These are phyloP conservation scores for Erysimum cheiri DNA, from an alignment of 441 rosid genomes.

Conservation along the genomic window DNA sequence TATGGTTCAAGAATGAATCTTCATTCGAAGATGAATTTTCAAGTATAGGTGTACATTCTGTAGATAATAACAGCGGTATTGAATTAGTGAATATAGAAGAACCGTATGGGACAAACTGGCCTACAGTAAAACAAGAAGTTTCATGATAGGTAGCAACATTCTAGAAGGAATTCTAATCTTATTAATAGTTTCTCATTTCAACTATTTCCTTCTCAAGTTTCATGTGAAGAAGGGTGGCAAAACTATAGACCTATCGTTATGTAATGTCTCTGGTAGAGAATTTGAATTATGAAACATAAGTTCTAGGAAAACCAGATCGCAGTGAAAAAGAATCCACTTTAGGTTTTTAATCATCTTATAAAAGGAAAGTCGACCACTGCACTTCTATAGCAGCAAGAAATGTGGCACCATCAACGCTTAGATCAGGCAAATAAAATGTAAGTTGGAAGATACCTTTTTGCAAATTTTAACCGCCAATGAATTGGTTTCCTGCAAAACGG, in stretches of 20 bases:
- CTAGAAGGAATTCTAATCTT: conserved; percentile 8
- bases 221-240: background rate
- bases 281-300: background rate
- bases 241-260: conserved; percentile 7
- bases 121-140: conserved; percentile 13
- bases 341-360: conserved; percentile 1
- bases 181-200: background rate
- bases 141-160: conserved; percentile 9
- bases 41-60: conserved; percentile 8
- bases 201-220: conserved; percentile 19
- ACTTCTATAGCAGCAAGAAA: conserved; percentile 21
- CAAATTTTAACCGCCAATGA: conserved; percentile 81
- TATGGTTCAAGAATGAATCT: conserved; percentile 31
- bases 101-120: background rate
- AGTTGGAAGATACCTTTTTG: conserved; percentile 72
- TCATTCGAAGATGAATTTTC: conserved; percentile 21
- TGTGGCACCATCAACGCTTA: conserved; percentile 25
- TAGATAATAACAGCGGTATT: background rate
- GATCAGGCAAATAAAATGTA: conserved; percentile 31
- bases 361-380: conserved; percentile 14
- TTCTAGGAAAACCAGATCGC: conserved; percentile 24
- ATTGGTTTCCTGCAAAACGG: conserved; percentile 69
- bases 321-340: conserved; percentile 14
- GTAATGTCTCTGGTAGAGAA: conserved; percentile 20
- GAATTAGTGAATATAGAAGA: background rate